Percentiles rank a stretch among this genome's conserved stretches.
Evolutionary conservation across 805 yeast genomes (phyloP).

Genomic region (Pichia paraexigua): DNA sequence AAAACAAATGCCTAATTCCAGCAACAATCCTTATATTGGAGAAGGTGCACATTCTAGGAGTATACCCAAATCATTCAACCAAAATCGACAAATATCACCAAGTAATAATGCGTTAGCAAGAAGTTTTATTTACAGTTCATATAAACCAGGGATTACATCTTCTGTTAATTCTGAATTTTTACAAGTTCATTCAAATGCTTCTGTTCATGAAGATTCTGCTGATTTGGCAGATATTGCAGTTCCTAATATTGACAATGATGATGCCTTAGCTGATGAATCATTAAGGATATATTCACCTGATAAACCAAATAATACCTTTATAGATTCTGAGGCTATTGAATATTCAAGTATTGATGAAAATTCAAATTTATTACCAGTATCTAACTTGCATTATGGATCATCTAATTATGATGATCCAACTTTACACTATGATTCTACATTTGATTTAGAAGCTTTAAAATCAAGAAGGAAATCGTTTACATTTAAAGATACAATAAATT

Average conservation of each 20-base stretch:
- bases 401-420: constrained; percentile 3
- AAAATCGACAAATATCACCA: constrained; percentile 6
- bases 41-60: constrained; percentile 1
- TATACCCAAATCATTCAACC: constrained; percentile 8
- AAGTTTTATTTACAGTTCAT: constrained; percentile 32
- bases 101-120: constrained; percentile 30
- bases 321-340: not conserved
- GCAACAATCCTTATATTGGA: not conserved
- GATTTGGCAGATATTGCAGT: constrained; percentile 51
- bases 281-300: not conserved
- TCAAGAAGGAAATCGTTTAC: constrained; percentile 1
- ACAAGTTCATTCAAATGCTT: constrained; percentile 38
- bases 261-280: not conserved
- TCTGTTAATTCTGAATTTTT: constrained; percentile 23
- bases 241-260: constrained; percentile 23
- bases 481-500: not conserved
- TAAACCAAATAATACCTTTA: not conserved
- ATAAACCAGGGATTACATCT: constrained; percentile 23
- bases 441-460: constrained; percentile 11
- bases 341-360: constrained; percentile 1
- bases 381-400: constrained; percentile 5
- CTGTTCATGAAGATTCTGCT: constrained; percentile 51
- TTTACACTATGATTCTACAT: not conserved
- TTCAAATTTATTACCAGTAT: not conserved
- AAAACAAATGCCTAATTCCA: not conserved